Evolutionary conservation across 2,329 filamentous ascomycete genomes (phyloP), one percentile per base, ranked within the genome.

Genomic region (Cytospora paraplurivora): DNA sequence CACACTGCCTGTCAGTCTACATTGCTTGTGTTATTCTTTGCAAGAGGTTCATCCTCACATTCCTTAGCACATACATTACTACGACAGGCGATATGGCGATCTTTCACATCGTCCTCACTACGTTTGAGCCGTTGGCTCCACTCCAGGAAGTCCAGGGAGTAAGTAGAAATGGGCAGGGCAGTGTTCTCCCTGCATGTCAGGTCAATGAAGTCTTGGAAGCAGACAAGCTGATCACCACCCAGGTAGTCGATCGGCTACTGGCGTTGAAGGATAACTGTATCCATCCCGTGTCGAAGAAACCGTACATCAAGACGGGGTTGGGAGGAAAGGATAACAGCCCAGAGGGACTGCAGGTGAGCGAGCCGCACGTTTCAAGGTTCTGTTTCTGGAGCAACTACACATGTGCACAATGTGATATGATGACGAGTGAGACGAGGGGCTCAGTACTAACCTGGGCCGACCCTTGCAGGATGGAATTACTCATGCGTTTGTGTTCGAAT

Each of bases 401-500:
- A n/a, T n/a, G n/a, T n/a, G n/a, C n/a, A n/a, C n/a, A n/a, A n/a
- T n/a, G n/a, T n/a, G n/a, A n/a, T n/a, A n/a, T n/a, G n/a, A n/a
- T n/a, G n/a, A n/a, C n/a, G n/a, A n/a, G n/a, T n/a, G n/a, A n/a
- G n/a, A n/a, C 32, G 11, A 13, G 5, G 37, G 37, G 10, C 3
- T 21, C 37, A 2, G 21, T 32, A 19, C 51, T 61, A 6, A 19
- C 15, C 17, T 8, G 27, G 15, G 8, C 7, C 3, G n/a, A 21
- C 12, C 11, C 1, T 41, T 33, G 13, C 64, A 86, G 88, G 79
- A 82, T 56, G 88, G 83, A 0, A 84, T 88, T 57, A 87, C 87
- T 0, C 89, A 93, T 71, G 87, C 80, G 0, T 92, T 92, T 67
- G 82, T 93, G 1, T 81, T 83, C 27, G 84, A 90, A 68, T 92